Evolutionary conservation across 2,329 filamentous ascomycete species (phyloP).

Genomic region (Amylocarpus encephaloides): DNA sequence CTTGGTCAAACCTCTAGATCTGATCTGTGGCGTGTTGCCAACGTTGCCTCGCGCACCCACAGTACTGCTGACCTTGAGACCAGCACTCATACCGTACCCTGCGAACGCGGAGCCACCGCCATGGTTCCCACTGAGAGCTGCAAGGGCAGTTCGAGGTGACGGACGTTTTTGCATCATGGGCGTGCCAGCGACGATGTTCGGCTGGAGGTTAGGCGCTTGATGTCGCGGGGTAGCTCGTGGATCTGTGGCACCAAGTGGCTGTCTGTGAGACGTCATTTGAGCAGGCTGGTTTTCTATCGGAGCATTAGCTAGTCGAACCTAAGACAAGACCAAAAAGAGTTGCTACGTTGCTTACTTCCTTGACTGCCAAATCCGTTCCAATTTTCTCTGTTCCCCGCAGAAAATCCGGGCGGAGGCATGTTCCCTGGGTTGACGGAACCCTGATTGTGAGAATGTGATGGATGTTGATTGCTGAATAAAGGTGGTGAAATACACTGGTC

Average conservation of each 20-base stretch:
- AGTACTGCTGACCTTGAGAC: conserved; percentile 31
- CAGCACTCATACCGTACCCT: conserved; percentile 32
- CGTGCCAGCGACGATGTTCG: conserved; percentile 13
- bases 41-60: conserved; percentile 8
- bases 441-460: conserved; percentile 6
- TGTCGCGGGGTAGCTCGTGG: conserved; percentile 11
- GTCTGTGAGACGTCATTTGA: conserved; percentile 30
- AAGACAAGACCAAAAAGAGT: not conserved
- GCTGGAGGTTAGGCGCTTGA: conserved; percentile 17
- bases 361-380: conserved; percentile 24
- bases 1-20: conserved; percentile 23
- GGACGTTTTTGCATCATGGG: conserved; percentile 16
- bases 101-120: conserved; percentile 19
- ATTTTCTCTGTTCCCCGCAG: conserved; percentile 7
- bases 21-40: conserved; percentile 15
- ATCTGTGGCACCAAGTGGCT: conserved; percentile 18
- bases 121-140: conserved; percentile 16
- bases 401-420: conserved; percentile 9
- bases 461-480: conserved; percentile 15
- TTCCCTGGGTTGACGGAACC: not conserved
- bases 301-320: not conserved
- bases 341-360: conserved; percentile 18
- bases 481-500: conserved; percentile 13
- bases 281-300: conserved; percentile 13
- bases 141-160: conserved; percentile 21